Conservation (phyloP, 129 eudicot genomes). For the Calendula officinalis region DNA sequence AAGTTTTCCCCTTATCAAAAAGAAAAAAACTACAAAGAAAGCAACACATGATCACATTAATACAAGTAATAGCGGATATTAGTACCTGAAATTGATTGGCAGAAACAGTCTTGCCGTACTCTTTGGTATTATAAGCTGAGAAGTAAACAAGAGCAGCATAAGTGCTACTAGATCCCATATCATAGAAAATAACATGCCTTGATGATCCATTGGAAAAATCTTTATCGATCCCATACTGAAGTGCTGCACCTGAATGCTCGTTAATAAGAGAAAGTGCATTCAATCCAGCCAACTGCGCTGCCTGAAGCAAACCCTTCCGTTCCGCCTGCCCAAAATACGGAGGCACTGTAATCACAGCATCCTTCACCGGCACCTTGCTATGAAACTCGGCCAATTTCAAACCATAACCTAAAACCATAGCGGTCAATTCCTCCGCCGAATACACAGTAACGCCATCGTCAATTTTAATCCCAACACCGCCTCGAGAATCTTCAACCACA, state of each 20-base stretch:
- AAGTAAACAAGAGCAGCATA: constrained; percentile 94
- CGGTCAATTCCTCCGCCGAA: constrained; percentile 76
- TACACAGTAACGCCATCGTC: constrained; percentile 54
- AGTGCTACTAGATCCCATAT: constrained; percentile 93
- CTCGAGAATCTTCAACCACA: constrained; percentile 42
- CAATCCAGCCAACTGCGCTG: constrained; percentile 86
- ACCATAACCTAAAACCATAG: constrained; percentile 64
- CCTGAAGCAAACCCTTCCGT: constrained; percentile 70
- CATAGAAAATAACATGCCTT: constrained; percentile 86
- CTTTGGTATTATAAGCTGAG: constrained; percentile 91
- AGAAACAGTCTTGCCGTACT: constrained; percentile 80
- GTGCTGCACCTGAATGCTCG: constrained; percentile 93
- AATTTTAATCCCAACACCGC: constrained; percentile 42
- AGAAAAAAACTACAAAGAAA: constrained; percentile 4
- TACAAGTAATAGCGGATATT: constrained; percentile 12
- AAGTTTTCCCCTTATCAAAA: neutral
- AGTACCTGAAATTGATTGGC: constrained; percentile 91
- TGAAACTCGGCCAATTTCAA: constrained; percentile 68
- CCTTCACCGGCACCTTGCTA: constrained; percentile 59
- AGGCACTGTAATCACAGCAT: constrained; percentile 84
- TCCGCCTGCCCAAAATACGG: constrained; percentile 85
- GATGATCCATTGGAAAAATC: constrained; percentile 76
- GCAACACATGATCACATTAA: constrained; percentile 50
- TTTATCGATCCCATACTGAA: constrained; percentile 99
- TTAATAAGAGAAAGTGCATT: constrained; percentile 80